phyloP scores from a whole-genome alignment of 1,284 basidiomycete genomes.

The Meira miltonrushii region DNA sequence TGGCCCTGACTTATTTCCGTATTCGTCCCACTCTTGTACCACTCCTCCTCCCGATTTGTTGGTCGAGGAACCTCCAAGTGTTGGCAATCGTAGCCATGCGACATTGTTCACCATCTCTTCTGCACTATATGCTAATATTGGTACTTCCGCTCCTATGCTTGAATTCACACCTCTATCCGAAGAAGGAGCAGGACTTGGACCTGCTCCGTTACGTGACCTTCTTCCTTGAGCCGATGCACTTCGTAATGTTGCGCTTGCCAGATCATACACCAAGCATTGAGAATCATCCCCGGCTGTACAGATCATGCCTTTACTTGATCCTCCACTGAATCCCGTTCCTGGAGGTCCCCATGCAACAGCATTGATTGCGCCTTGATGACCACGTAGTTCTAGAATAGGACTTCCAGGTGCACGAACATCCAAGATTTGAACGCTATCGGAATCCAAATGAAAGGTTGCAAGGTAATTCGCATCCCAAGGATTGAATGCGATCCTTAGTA shows the following conservation, averaged over 20 bases:
- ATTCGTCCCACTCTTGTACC: conserved; percentile 51
- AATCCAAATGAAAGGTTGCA: conserved; percentile 51
- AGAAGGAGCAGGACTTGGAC: conserved; percentile 29
- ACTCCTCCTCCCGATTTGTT: conserved; percentile 20
- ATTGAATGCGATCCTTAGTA: conserved; percentile 52
- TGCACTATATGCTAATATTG: conserved; percentile 46
- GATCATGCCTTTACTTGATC: conserved; percentile 49
- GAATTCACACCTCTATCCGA: conserved; percentile 2
- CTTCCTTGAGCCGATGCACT: conserved; percentile 48
- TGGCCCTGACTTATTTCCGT: conserved; percentile 12
- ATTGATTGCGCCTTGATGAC: conserved; percentile 46
- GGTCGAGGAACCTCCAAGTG: neutral
- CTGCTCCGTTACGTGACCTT: conserved; percentile 42
- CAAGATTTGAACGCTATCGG: conserved; percentile 48
- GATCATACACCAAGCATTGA: conserved; percentile 49
- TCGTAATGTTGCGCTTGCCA: conserved; percentile 45
- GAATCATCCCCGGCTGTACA: conserved; percentile 49
- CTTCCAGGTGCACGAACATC: conserved; percentile 51
- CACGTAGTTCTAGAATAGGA: conserved; percentile 49
- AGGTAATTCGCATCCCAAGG: conserved; percentile 53
- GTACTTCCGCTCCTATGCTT: conserved; percentile 25
- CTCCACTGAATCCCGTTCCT: conserved; percentile 17
- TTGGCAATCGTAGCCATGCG: conserved; percentile 34
- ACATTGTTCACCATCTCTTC: conserved; percentile 51
- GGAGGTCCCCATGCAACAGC: conserved; percentile 51